phyloP scores from a whole-genome alignment of 768 basidiomycete genomes.

The Mrakia frigida region DNA sequence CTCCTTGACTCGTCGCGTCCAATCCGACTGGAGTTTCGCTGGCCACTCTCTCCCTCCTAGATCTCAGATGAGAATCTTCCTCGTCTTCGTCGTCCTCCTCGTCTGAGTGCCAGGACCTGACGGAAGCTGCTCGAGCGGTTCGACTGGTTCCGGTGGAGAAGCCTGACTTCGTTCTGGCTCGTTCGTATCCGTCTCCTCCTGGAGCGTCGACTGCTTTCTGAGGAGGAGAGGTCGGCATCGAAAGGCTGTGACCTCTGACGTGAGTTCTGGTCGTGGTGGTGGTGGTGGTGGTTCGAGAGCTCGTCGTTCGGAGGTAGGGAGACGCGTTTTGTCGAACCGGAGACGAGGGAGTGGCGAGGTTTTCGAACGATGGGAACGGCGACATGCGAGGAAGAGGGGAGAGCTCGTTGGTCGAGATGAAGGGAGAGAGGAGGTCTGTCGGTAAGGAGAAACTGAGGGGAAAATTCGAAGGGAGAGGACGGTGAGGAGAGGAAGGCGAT shows the following conservation, averaged over 20 bases:
- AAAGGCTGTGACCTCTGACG: background rate
- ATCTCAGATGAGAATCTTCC: background rate
- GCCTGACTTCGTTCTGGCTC: background rate
- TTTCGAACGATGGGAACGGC: conserved; percentile 5
- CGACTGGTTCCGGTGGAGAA: background rate
- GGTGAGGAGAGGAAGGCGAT: background rate
- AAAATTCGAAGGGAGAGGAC: background rate
- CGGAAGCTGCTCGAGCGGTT: background rate
- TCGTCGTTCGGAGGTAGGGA: conserved; percentile 9
- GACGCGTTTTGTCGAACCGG: background rate
- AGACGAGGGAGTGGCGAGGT: conserved; percentile 2
- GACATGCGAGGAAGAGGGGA: background rate
- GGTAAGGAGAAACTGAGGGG: background rate
- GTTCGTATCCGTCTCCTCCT: background rate
- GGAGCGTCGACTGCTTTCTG: background rate
- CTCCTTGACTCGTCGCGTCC: background rate
- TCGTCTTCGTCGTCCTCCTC: conserved; percentile 12
- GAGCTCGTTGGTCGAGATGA: background rate
- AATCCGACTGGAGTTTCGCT: background rate
- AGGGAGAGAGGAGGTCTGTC: background rate
- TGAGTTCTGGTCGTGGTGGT: conserved; percentile 21
- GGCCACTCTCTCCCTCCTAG: background rate
- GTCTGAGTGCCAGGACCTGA: conserved; percentile 22
- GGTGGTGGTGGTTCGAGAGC: conserved; percentile 7
- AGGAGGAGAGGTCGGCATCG: background rate